Base-by-base conservation (phyloP, 2,329 filamentous ascomycete genomes). In the Massarina eburnea region DNA sequence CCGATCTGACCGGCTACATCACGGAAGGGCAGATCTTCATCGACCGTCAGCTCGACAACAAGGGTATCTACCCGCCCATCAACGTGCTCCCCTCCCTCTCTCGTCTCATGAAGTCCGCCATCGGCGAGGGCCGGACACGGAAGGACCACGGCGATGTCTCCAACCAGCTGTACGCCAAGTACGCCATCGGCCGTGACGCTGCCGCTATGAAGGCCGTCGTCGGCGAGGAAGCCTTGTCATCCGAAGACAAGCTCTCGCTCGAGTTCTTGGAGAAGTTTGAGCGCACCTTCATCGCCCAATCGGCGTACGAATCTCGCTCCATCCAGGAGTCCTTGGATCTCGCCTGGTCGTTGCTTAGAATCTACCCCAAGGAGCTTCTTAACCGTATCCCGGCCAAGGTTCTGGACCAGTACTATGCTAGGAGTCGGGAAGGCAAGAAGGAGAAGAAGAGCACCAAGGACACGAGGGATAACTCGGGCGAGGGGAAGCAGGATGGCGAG, bases 241-340 rank as follows among this genome's bases (percentile, higher is more conserved):
- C 88, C 43, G 94, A 99, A 76, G 94, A 99, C 77, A 97, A 97
- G 79, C 83, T 97, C 47, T 96, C 92, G 8, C 83, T 99, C 29
- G 94, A 99, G 73, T 99, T 99, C 80, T 77, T 99, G 62, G 92
- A 97, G 69, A 97, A 97, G 76, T 99, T 99, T 68, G 94, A 99
- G 78, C 86, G 88, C 54, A 89, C 88, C 47, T 99, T 97, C 75
- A 95, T 99, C 71, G 80, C 81, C 54, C 94, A 99, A 74, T 89
- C 89, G 43, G 78, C 91, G 15, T 99, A 99, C 76, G 94, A 99
- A 75, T 86, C 87, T 56, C 87, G 94, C 62, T 86, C 80, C 54
- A 96, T 99, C 67, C 91, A 83, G 73, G 94, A 99, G 73, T 95
- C 90, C 36, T 82, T 99, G 52, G 95, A 99, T 64, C 83, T 95